phyloP scores from a whole-genome alignment of 192 early-diverging fungal species.

The Podila epicladia region DNA sequence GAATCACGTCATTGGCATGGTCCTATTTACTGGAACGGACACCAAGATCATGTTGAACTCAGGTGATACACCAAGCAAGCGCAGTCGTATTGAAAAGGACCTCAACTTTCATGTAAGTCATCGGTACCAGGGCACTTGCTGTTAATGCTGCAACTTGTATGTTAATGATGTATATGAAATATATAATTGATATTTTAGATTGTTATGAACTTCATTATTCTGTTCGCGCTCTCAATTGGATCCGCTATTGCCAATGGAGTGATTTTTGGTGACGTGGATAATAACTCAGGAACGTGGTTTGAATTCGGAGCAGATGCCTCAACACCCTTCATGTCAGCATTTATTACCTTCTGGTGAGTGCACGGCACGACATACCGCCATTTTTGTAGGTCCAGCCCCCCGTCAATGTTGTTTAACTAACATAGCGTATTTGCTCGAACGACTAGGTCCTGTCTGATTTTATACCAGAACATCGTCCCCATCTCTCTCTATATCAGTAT shows the following conservation, averaged over 20 bases:
- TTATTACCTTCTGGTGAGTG: conserved; percentile 76
- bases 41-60: conserved; percentile 97
- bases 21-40: conserved; percentile 91
- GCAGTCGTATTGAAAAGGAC: conserved; percentile 88
- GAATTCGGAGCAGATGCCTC: conserved; percentile 59
- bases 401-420: background rate
- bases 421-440: background rate
- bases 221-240: conserved; percentile 78
- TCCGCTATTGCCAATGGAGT: conserved; percentile 73
- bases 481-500: conserved; percentile 95
- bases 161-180: background rate
- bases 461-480: conserved; percentile 96
- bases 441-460: conserved; percentile 83
- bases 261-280: conserved; percentile 60
- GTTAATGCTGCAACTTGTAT: background rate
- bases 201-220: conserved; percentile 80
- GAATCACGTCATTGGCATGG: conserved; percentile 85
- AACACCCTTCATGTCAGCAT: conserved; percentile 65
- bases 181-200: conserved; percentile 57
- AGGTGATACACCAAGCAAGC: conserved; percentile 91
- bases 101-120: conserved; percentile 85
- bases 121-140: no score
- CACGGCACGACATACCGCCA: background rate
- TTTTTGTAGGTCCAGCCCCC: background rate
- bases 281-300: conserved; percentile 61